Evolutionary conservation across 495 filamentous ascomycete species (phyloP).

Genomic region (Physcia stellaris): DNA sequence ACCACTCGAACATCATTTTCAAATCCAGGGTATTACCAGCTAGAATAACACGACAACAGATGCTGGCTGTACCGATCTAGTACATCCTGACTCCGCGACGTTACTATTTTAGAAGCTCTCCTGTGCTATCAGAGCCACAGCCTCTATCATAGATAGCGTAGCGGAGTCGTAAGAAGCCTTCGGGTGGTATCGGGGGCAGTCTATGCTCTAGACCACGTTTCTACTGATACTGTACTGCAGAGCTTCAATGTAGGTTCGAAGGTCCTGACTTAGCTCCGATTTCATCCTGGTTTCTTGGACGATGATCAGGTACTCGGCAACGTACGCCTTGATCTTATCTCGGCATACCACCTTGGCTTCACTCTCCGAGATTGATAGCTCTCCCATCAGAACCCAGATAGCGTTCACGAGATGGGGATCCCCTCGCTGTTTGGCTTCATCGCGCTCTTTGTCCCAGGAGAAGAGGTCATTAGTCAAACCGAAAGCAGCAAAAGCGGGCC

Average conservation of each 20-base stretch:
- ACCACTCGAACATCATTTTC: no score
- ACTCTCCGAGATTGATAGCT: conserved; percentile 13
- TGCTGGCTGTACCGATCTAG: no score
- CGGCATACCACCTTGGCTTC: conserved; percentile 16
- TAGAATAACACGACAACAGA: no score
- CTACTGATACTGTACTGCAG: conserved; percentile 14
- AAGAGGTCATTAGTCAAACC: conserved; percentile 22
- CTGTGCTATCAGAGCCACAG: no score
- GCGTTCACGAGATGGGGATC: conserved; percentile 19
- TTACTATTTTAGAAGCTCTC: no score
- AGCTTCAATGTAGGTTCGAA: conserved; percentile 16
- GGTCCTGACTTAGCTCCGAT: not conserved
- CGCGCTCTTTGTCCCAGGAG: conserved; percentile 20
- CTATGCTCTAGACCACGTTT: conserved; percentile 19
- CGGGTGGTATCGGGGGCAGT: conserved; percentile 21
- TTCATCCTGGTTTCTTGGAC: not conserved
- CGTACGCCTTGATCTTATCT: not conserved
- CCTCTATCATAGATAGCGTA: no score
- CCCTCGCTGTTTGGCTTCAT: conserved; percentile 11
- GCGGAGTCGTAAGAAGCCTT: no score
- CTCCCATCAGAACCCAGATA: conserved; percentile 24
- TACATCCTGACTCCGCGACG: no score
- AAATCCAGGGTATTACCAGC: no score
- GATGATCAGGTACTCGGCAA: not conserved
- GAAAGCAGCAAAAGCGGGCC: conserved; percentile 14